Percentiles rank a stretch among this genome's conserved stretches.
Evolutionary conservation across 2,329 filamentous ascomycete genomes (phyloP).

Genomic region (Oidium heveae): DNA sequence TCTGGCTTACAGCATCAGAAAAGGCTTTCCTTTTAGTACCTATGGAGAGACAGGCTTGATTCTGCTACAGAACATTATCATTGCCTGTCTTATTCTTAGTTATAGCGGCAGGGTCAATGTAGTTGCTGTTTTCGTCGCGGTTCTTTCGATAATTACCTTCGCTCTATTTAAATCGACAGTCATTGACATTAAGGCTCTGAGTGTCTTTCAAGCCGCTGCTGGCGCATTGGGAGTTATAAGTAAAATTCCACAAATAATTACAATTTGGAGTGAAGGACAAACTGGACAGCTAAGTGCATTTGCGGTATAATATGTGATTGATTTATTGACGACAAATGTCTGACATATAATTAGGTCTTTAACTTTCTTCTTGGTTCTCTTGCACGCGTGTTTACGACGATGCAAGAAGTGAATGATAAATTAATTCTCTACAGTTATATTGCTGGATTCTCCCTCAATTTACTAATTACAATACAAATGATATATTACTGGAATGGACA

Average conservation of each 20-base stretch:
- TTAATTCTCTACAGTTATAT: constrained; percentile 89
- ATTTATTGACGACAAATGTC: not conserved
- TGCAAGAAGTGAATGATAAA: constrained; percentile 93
- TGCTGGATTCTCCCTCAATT: constrained; percentile 73
- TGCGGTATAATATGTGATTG: constrained; percentile 34
- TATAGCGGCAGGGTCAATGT: constrained; percentile 44
- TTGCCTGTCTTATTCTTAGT: constrained; percentile 63
- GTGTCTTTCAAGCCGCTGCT: constrained; percentile 59
- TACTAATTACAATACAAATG: constrained; percentile 72
- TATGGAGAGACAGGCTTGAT: constrained; percentile 91
- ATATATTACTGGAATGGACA: constrained; percentile 81
- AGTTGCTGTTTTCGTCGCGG: constrained; percentile 57
- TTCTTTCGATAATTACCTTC: constrained; percentile 41
- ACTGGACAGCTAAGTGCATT: constrained; percentile 95
- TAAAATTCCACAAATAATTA: constrained; percentile 81
- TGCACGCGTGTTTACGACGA: constrained; percentile 85
- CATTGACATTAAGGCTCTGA: constrained; percentile 23
- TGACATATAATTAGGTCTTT: constrained; percentile 42
- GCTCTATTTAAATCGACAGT: constrained; percentile 45
- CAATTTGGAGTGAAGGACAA: constrained; percentile 61
- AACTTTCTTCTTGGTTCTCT: constrained; percentile 89
- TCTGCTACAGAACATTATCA: constrained; percentile 73
- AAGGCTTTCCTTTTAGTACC: constrained; percentile 84
- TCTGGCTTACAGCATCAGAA: constrained; percentile 76
- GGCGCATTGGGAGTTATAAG: constrained; percentile 63